Base-by-base conservation (phyloP, 2,329 filamentous ascomycete species). In the Knufia fluminis region DNA sequence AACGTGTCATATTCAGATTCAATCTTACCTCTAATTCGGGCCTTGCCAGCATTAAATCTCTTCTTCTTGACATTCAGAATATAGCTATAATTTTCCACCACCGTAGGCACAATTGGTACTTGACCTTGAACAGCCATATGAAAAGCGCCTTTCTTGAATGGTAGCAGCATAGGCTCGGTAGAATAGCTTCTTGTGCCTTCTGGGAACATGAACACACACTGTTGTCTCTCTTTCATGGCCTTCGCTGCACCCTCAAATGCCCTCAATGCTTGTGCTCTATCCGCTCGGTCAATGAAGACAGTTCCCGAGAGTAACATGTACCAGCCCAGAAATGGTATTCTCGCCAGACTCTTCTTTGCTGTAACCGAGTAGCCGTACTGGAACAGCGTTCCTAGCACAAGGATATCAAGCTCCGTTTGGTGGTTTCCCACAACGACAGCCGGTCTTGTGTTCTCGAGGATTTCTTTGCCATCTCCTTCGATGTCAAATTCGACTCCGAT, bases 141-240 rank as follows among this genome's bases (percentile, higher is more conserved):
- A 69, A 98, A 98, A 41, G 91, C 92, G 52, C 92, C 92, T 74
- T 98, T 98, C 72, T 98, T 98, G 76, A 97, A 98, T n/a, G 89
- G 86, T 48, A 97, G 73, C 60, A 98, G 71, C 52, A 77, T 79
- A 1, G 92, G 86, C 48, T 90, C 82, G 60, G 84, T 80, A 50
- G 85, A 77, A 70, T 97, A 95, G 65, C 86, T 94, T 58, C 92
- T 79, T 1, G 92, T 98, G 45, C 92, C 92, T 71, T 98, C 92
- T 0, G 73, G 71, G 57, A 76, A 76, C 47, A 76, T 75, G 55
- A 74, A 74, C 7, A 76, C 73, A 51, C 69, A 73, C 59, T 90
- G 85, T 55, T 72, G 76, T 61, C 83, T 75, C 46, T 69, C 69
- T 60, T 76, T 78, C 71, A 98, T 98, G 66, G 90, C 83, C 40